A percentile compares a stretch with the other conserved stretches of the same genome.
Evolutionary conservation across 495 filamentous ascomycete species (phyloP).

Genomic region (Neurospora sp.): DNA sequence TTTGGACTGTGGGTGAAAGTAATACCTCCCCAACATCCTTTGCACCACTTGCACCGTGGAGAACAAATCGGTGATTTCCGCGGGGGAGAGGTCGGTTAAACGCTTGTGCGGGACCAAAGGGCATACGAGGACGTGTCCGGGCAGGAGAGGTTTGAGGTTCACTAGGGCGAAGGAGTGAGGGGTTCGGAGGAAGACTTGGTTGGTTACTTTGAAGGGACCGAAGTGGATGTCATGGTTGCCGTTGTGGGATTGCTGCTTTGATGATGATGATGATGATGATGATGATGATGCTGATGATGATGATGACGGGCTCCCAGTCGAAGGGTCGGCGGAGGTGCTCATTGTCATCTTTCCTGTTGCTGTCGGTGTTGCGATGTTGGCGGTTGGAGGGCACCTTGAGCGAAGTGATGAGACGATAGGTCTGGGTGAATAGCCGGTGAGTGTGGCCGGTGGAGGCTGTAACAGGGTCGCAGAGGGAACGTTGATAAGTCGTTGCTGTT

Average conservation of each 20-base stretch:
- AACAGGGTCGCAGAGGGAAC: neutral
- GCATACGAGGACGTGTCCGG: slow-evolving; percentile 83
- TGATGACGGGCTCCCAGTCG: neutral
- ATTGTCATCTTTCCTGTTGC: neutral
- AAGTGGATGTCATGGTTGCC: slow-evolving; percentile 39
- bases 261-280: neutral
- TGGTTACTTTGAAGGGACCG: slow-evolving; percentile 54
- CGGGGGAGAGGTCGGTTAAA: slow-evolving; percentile 60
- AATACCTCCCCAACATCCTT: slow-evolving; percentile 65
- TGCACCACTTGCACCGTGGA: slow-evolving; percentile 71
- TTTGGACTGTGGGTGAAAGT: slow-evolving; percentile 35
- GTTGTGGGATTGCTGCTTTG: neutral
- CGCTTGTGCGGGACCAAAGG: slow-evolving; percentile 55
- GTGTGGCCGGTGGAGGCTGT: neutral
- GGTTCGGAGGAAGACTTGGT: slow-evolving; percentile 76
- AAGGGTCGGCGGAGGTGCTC: neutral
- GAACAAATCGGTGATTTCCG: slow-evolving; percentile 79
- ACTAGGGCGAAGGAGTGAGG: slow-evolving; percentile 74
- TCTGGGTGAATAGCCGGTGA: neutral
- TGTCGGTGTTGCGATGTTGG: neutral
- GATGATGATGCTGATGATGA: too few species aligned
- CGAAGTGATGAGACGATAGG: too few species aligned
- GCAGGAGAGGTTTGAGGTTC: slow-evolving; percentile 89
- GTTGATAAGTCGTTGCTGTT: neutral
- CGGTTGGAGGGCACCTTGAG: neutral